phyloP scores from a whole-genome alignment of 2,329 filamentous ascomycete genomes.

The Xylaria digitata region DNA sequence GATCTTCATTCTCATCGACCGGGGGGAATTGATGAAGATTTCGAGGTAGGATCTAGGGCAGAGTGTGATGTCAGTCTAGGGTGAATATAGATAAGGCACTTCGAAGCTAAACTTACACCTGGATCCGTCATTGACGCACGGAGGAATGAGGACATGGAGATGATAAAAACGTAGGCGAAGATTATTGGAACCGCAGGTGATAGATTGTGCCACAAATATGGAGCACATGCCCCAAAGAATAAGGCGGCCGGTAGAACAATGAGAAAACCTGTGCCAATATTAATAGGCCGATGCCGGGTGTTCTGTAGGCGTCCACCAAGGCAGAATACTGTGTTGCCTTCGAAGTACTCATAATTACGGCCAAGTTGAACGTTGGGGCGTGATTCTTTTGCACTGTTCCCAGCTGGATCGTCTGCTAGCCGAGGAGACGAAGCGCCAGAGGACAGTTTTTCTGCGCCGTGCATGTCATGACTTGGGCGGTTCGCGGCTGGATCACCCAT shows the following conservation, averaged over 20 bases:
- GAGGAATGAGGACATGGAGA: conserved; percentile 92
- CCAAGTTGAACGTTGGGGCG: conserved; percentile 60
- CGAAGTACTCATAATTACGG: conserved; percentile 90
- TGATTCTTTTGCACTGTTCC: conserved; percentile 42
- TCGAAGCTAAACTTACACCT: conserved; percentile 72
- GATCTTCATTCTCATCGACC: conserved; percentile 79
- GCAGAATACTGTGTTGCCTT: conserved; percentile 92
- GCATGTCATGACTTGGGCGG: conserved; percentile 66
- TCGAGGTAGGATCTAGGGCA: conserved; percentile 83
- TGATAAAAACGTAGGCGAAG: conserved; percentile 90
- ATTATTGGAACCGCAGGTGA: conserved; percentile 89
- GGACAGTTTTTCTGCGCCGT: conserved; percentile 84
- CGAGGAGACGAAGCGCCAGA: conserved; percentile 82
- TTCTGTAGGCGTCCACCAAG: conserved; percentile 89
- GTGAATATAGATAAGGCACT: background rate
- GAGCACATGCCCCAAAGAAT: conserved; percentile 87
- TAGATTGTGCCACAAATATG: conserved; percentile 86
- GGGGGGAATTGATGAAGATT: conserved; percentile 92
- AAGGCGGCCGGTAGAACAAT: conserved; percentile 82
- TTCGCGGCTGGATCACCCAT: conserved; percentile 62
- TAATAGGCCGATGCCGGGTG: conserved; percentile 86
- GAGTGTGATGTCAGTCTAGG: conserved; percentile 23
- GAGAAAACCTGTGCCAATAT: conserved; percentile 84
- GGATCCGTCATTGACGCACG: conserved; percentile 94
- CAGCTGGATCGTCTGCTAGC: conserved; percentile 53